phyloP scores from a whole-genome alignment of 2,329 filamentous ascomycete genomes.

The Parascedosporium putredinis region DNA sequence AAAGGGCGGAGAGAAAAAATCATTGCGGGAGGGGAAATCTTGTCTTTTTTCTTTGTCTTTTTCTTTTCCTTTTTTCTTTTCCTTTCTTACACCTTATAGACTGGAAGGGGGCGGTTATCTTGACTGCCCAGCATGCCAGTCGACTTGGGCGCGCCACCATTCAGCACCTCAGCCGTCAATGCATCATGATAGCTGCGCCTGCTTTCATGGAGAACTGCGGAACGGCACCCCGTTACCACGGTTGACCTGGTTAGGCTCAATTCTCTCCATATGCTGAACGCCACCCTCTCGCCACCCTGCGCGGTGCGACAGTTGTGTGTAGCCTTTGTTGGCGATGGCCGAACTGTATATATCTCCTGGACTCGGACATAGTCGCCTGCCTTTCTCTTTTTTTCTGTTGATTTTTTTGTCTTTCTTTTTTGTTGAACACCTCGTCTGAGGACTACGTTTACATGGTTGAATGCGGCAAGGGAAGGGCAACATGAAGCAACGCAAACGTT shows the following conservation, averaged over 20 bases:
- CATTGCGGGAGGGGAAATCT: background rate
- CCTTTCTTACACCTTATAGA: conserved; percentile 1
- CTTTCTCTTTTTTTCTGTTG: too few species aligned
- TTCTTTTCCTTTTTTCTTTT: too few species aligned
- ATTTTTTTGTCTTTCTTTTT: too few species aligned
- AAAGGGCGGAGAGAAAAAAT: background rate
- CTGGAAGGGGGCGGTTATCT: background rate
- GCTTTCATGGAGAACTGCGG: too few species aligned
- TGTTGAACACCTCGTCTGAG: conserved; percentile 2
- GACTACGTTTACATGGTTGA: background rate
- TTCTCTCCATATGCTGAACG: too few species aligned
- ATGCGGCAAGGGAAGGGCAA: background rate
- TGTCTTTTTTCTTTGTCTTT: too few species aligned
- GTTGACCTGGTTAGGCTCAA: background rate
- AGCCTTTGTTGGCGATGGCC: background rate
- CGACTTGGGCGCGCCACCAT: background rate
- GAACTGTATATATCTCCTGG: conserved; percentile 2
- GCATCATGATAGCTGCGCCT: too few species aligned
- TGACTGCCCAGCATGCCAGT: background rate
- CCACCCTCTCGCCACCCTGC: too few species aligned
- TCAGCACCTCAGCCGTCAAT: background rate
- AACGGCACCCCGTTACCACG: too few species aligned
- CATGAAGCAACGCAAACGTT: background rate
- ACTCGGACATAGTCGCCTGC: conserved; percentile 1
- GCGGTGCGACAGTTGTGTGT: too few species aligned